Evolutionary conservation across 2,329 filamentous ascomycete genomes (phyloP).

Genomic region (Hymenoscyphus linearis): DNA sequence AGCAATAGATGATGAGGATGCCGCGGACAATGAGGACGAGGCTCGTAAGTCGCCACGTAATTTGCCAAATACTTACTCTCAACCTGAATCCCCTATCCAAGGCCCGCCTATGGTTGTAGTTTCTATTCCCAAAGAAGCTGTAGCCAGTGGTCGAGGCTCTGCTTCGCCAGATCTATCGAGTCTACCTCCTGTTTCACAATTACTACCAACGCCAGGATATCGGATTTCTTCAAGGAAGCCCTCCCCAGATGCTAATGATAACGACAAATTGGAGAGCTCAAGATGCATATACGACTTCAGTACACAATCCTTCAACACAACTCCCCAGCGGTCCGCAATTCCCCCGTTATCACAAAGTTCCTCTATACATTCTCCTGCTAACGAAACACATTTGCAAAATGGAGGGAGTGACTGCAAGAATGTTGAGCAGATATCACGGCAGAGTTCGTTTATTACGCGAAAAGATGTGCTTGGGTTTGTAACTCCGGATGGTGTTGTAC

Average conservation of each 20-base stretch:
- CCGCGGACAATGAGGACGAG: neutral
- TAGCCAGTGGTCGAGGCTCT: neutral
- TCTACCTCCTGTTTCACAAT: neutral
- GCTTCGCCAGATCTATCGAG: neutral
- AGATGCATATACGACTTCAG: slow-evolving; percentile 12
- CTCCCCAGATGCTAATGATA: neutral
- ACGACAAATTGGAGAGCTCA: neutral
- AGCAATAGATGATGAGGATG: neutral
- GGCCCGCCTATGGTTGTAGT: neutral
- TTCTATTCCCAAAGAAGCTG: neutral
- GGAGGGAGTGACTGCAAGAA: neutral
- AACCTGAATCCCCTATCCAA: neutral
- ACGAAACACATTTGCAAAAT: neutral
- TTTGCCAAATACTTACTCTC: neutral
- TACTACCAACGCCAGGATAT: neutral
- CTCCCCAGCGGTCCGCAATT: slow-evolving; percentile 13
- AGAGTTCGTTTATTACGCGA: neutral
- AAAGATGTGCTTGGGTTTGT: neutral
- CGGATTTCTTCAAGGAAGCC: neutral
- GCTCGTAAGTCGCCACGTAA: neutral
- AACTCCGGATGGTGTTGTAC: neutral
- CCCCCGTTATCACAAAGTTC: neutral
- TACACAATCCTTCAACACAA: slow-evolving; percentile 23
- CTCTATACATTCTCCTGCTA: neutral
- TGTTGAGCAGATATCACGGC: neutral